phyloP scores from a whole-genome alignment of 2,329 filamentous ascomycete species.

The Gliomastix tumulicola region DNA sequence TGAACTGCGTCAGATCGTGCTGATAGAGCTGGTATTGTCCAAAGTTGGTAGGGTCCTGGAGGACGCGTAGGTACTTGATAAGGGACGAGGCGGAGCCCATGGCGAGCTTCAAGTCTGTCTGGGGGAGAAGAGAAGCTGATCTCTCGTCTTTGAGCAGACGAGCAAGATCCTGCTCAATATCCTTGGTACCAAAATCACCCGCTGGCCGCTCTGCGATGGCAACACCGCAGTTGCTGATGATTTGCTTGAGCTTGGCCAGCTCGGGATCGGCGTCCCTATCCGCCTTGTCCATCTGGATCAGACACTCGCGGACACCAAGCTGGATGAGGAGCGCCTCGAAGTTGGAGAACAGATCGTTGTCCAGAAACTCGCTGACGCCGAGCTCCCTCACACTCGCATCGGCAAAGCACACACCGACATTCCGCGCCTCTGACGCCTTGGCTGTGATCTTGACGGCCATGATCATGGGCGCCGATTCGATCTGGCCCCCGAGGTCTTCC shows the following conservation, averaged over 20 bases:
- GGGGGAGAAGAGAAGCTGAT: slow-evolving; percentile 68
- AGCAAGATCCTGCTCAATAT: slow-evolving; percentile 92
- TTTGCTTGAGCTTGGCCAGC: slow-evolving; percentile 75
- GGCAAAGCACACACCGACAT: slow-evolving; percentile 92
- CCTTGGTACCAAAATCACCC: slow-evolving; percentile 76
- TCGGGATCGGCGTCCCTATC: slow-evolving; percentile 88
- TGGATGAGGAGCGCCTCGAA: slow-evolving; percentile 96
- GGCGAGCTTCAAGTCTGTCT: slow-evolving; percentile 88
- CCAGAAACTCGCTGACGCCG: slow-evolving; percentile 95
- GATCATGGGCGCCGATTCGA: slow-evolving; percentile 90
- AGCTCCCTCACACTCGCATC: slow-evolving; percentile 94
- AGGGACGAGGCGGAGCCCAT: slow-evolving; percentile 92
- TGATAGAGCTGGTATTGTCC: slow-evolving; percentile 97
- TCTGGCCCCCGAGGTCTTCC: slow-evolving; percentile 80
- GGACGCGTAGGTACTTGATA: slow-evolving; percentile 87
- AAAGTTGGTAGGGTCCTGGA: slow-evolving; percentile 91
- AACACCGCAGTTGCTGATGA: slow-evolving; percentile 88
- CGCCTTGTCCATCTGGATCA: slow-evolving; percentile 71
- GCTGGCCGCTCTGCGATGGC: slow-evolving; percentile 75
- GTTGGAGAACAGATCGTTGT: slow-evolving; percentile 97
- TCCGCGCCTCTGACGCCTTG: slow-evolving; percentile 78
- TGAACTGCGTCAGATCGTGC: slow-evolving; percentile 92
- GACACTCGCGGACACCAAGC: slow-evolving; percentile 87
- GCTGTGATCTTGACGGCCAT: slow-evolving; percentile 88
- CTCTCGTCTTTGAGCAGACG: slow-evolving; percentile 82